Conservation (phyloP, 257 asterid genomes). For the Nicotiana otophora region DNA sequence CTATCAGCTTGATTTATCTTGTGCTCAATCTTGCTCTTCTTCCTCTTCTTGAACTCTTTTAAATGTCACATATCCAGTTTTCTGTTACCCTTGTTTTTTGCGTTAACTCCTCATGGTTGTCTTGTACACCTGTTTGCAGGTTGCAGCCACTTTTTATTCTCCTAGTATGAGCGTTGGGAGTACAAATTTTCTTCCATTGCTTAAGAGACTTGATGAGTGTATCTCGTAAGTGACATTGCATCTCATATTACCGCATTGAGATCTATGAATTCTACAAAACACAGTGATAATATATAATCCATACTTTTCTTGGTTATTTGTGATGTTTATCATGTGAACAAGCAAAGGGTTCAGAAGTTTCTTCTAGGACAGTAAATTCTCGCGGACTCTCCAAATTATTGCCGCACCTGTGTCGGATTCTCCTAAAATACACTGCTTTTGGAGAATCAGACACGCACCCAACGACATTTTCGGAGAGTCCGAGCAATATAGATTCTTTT, state of each 20-base stretch:
- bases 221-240: constrained; percentile 63
- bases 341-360: background rate
- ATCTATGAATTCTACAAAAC: background rate
- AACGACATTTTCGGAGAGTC: no score
- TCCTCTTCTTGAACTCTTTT: background rate
- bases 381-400: no score
- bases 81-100: background rate
- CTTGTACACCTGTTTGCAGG: constrained; percentile 53
- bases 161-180: constrained; percentile 79
- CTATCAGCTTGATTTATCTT: background rate
- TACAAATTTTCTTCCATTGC: constrained; percentile 81
- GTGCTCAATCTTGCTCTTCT: background rate
- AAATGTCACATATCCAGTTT: background rate
- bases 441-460: no score
- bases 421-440: no score
- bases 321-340: background rate
- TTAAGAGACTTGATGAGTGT: constrained; percentile 92
- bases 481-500: background rate
- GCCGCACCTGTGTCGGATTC: no score
- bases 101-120: constrained; percentile 15
- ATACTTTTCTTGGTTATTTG: background rate
- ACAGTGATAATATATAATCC: background rate
- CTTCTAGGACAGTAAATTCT: background rate
- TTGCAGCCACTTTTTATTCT: constrained; percentile 88
- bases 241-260: constrained; percentile 2